Evolutionary conservation across 2,329 filamentous ascomycete genomes (phyloP).

Genomic region (Alternaria postmessia): DNA sequence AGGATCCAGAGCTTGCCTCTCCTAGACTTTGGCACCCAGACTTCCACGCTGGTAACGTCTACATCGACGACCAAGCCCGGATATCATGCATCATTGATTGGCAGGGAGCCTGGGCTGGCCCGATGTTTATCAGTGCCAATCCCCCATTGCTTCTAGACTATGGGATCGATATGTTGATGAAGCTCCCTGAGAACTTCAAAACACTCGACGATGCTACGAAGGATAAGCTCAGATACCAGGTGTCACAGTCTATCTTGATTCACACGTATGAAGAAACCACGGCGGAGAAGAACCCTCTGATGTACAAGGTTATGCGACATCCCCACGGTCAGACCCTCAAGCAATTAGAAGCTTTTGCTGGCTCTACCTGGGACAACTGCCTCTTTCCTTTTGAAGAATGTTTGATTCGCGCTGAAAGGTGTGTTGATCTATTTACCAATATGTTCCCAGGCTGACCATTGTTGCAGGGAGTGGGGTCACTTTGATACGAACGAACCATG

Average conservation of each 20-base stretch:
- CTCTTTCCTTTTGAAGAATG: constrained; percentile 34
- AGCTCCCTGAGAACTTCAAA: constrained; percentile 39
- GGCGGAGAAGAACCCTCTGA: constrained; percentile 34
- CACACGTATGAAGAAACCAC: constrained; percentile 32
- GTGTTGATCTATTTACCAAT: constrained; percentile 15
- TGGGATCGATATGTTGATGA: constrained; percentile 36
- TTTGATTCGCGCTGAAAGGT: constrained; percentile 35
- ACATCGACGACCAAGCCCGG: constrained; percentile 29
- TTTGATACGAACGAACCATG: constrained; percentile 32
- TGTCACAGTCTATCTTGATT: constrained; percentile 37
- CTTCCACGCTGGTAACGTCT: constrained; percentile 41
- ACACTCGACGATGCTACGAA: constrained; percentile 31
- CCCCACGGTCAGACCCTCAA: constrained; percentile 36
- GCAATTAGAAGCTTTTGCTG: constrained; percentile 38
- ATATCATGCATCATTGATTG: constrained; percentile 44
- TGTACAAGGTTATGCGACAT: constrained; percentile 36
- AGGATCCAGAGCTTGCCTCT: constrained; percentile 33
- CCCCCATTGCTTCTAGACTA: constrained; percentile 37
- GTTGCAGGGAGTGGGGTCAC: constrained; percentile 32
- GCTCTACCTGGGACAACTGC: constrained; percentile 36
- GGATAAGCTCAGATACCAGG: constrained; percentile 31
- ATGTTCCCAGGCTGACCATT: constrained; percentile 16
- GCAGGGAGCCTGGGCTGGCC: constrained; percentile 34
- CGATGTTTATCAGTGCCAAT: constrained; percentile 35
- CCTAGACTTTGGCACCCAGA: constrained; percentile 40